Base-by-base conservation (phyloP, 2,329 filamentous ascomycete species). In the Cladophialophora immunda region DNA sequence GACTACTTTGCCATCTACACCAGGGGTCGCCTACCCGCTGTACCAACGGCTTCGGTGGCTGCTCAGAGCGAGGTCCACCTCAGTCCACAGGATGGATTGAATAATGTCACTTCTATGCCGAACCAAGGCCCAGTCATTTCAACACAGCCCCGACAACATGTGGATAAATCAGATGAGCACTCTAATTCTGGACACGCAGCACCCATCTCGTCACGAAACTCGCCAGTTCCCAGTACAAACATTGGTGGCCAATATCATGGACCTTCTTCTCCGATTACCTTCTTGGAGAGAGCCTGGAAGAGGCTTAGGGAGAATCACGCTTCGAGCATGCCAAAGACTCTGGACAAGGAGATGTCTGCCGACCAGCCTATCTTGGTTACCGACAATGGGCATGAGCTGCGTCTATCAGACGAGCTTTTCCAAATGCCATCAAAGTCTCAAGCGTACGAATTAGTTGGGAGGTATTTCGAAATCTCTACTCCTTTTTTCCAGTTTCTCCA, bases 161-260 rank as follows among this genome's bases (percentile, higher is more conserved):
- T 17, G 15, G 53, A 32, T 9, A 22, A 32, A 32, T 32, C 13
- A 2, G 29, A 55, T 30, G 29, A n/a, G 53, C 15, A 9, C 53
- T 19, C 53, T 30, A 29, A 19, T 27, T 30, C 53, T 30, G 29
- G 32, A 55, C 29, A 36, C 13, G 8, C 17, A 19, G 27, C 32
- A 32, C 27, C 32, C 34, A 7, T 36, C 53, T 55, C 53, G 11
- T 55, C 53, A 34, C 27, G 53, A 15, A 55, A 55, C 53, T 55
- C 53, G 7, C 53, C 53, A 32, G 53, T 55, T 7, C 53, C 53
- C 9, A 55, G 53, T 55, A 15, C 53, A n/a, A 55, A 55, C 19
- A 55, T 55, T 25, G 53, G 53, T 17, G 53, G 53, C 32, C 32
- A 55, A 32, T 55, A 55, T 55, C 32, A 55, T 55, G 53, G 53